Base-by-base conservation (phyloP, 78 protist species). In the Creolimax fragrantissima region DNA sequence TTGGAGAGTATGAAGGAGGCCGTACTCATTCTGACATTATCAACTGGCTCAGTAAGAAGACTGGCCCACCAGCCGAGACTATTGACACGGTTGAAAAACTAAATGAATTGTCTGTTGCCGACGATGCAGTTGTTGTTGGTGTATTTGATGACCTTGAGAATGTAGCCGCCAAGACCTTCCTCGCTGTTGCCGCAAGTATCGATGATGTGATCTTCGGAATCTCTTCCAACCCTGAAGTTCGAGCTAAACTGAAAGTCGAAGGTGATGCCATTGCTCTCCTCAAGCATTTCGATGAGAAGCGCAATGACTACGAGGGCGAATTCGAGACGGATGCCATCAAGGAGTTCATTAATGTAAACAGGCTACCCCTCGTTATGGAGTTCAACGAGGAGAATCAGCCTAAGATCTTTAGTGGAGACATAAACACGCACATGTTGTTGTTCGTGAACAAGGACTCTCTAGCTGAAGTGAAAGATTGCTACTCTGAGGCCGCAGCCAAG, bases 1-100 rank as follows among this genome's bases (percentile, higher is more conserved):
- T 93, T 39, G 88, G 45, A 42, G 97, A 95, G 88, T 96, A 93
- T 93, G 95, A 95, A 45, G 96, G 95, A 66, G 95, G 94, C 4
- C 92, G 98, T 81, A 92, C 45, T 37, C 81, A 94, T 43, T 81
- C 93, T 3, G 96, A 43, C 42, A 95, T 97, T 39, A 96, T 93
- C 43, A 42, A 39, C 41, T 94, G 94, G 91, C 84, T 95, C 84
- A 17, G 74, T 45, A 94, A 94, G 89, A 43, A 93, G 90, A 43
- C 90, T 2, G 94, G 92, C 35, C 95, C 92, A 47, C 32, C 17
- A 88, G 92, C 91, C 84, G 24, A 2, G 5, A 6, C 84, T n/a
- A 32, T 92, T 4, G 67, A 90, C 84, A 93, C 41, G 74, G 36
- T 92, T 17, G 93, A 84, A 3, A 95, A 90, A n/a, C 83, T 94